Evolutionary conservation across 1,139 yeast species (phyloP).

Genomic region (Pichia sp.): DNA sequence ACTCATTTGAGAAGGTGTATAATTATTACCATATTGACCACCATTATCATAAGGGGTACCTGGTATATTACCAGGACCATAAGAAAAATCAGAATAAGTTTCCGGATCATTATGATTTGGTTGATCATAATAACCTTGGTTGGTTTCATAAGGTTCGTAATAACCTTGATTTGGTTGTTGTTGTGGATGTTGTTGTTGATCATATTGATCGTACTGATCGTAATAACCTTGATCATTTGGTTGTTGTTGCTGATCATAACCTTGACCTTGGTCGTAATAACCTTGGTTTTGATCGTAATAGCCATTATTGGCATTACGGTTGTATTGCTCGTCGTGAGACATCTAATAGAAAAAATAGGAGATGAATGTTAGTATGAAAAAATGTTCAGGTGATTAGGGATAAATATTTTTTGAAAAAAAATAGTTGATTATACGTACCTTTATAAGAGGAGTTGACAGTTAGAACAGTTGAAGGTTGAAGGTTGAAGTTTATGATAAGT

Average conservation of each 20-base stretch:
- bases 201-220: constrained; percentile 22
- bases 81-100: constrained; percentile 71
- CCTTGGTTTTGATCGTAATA: constrained; percentile 36
- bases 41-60: constrained; percentile 55
- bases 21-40: constrained; percentile 49
- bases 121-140: constrained; percentile 43
- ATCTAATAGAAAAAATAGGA: constrained; percentile 17
- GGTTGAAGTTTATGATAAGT: too few relatives aligned
- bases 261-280: constrained; percentile 35
- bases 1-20: constrained; percentile 74
- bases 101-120: constrained; percentile 57
- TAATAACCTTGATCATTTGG: constrained; percentile 16
- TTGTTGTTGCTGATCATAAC: constrained; percentile 16
- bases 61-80: constrained; percentile 57
- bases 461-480: too few relatives aligned
- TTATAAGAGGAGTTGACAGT: too few relatives aligned
- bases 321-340: constrained; percentile 33
- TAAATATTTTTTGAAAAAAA: too few relatives aligned
- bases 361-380: background rate
- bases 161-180: constrained; percentile 15
- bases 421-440: too few relatives aligned
- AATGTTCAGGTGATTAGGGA: too few relatives aligned
- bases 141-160: constrained; percentile 18
- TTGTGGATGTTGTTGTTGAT: constrained; percentile 9
- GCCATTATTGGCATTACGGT: constrained; percentile 25